These are phyloP conservation scores for Malus domestica DNA, from an alignment of 306 rosid genomes.

Conservation along the genomic window DNA sequence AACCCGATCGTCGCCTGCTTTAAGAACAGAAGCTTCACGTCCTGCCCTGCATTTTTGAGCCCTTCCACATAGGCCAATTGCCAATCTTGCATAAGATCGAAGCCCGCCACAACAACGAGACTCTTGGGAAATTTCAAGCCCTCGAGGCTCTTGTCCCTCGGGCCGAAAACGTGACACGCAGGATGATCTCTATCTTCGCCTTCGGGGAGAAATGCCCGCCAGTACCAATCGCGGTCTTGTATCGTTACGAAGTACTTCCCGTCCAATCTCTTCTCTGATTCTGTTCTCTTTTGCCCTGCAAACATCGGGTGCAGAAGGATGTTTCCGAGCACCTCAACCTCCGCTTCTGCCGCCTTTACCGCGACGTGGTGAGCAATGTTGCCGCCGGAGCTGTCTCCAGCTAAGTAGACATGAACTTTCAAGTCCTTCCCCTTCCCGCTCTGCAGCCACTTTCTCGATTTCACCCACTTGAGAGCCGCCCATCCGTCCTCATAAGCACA, in stretches of 20 bases:
- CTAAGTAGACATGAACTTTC: constrained; percentile 64
- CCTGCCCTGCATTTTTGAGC: constrained; percentile 44
- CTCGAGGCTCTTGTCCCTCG: constrained; percentile 42
- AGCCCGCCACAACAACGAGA: constrained; percentile 85
- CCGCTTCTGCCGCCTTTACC: constrained; percentile 51
- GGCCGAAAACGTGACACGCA: constrained; percentile 76
- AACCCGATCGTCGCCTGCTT: constrained; percentile 83
- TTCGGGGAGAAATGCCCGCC: constrained; percentile 85
- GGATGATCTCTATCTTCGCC: constrained; percentile 85
- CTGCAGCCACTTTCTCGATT: constrained; percentile 67
- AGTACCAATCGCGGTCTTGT: constrained; percentile 90
- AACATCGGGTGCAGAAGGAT: constrained; percentile 89
- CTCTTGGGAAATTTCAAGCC: constrained; percentile 66
- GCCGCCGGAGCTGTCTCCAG: constrained; percentile 89
- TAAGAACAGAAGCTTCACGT: constrained; percentile 57
- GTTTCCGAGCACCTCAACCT: constrained; percentile 67
- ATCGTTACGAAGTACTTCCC: constrained; percentile 77
- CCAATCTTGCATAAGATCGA: constrained; percentile 88
- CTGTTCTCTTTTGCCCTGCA: constrained; percentile 60
- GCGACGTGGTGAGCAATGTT: constrained; percentile 83
- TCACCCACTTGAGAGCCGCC: constrained; percentile 77
- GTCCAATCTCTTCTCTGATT: constrained; percentile 56
- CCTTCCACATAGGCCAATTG: constrained; percentile 74
- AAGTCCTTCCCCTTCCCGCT: constrained; percentile 77
- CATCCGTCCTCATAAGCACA: constrained; percentile 88